Evolutionary conservation across 257 asterid species (phyloP), one percentile per base, ranked within the genome.

Genomic region (Solanum clarkiae): DNA sequence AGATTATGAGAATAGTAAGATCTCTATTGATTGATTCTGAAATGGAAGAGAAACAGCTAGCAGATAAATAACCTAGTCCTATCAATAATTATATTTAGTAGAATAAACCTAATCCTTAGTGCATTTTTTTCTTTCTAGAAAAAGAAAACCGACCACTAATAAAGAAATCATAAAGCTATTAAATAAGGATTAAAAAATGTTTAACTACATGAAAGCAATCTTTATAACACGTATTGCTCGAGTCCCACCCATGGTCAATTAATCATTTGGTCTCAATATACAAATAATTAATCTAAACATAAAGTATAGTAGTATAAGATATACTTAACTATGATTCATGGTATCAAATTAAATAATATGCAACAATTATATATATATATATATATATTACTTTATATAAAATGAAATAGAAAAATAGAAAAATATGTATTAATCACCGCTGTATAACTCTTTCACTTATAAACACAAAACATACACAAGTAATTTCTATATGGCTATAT

Each of bases 81-180:
- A 84, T 88, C 70, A 54, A 80, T 91, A 45, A 8, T 4, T 68
- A 51, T 51, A 4, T 49, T 51, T 9, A 75, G 45, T 75, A 75
- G 60, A 47, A 85, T 81, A 82, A 87, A 89, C 89, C 90, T 88
- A 88, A 90, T 87, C 85, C 86, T 86, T 74, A 26, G 18, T 51
- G 54, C 62, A 88, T 36, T 51, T 81, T 86, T 56, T 89, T 89
- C 71, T 86, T 89, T 92, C 90, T 90, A 85, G 92, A 91, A 90
- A 91, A 89, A 86, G 84, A 91, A n/a, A 51, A 54, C 93, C 93
- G 93, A 91, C 94, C 92, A 90, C 88, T 15, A 88, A 79, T 90
- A 86, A 88, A 90, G 29, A 88, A 88, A 86, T 82, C 80, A 84
- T 74, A 88, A 88, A 87, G 86, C 69, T 63, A 77, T 29, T 77